phyloP scores from a whole-genome alignment of 805 yeast species.

The Myxozyma neglecta region DNA sequence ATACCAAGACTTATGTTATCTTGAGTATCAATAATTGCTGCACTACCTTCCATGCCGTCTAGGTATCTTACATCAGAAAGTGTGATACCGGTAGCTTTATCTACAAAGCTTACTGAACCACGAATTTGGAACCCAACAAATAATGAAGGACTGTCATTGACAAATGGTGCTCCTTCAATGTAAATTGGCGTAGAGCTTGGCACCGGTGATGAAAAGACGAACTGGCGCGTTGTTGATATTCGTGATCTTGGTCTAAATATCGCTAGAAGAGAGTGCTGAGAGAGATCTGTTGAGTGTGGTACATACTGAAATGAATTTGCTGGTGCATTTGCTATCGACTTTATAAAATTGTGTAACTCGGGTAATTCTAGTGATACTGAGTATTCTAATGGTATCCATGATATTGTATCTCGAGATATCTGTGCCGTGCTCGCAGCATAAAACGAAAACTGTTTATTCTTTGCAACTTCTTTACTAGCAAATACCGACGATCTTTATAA shows the following conservation, averaged over 20 bases:
- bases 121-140: constrained; percentile 10
- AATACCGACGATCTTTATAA: constrained; percentile 18
- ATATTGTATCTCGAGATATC: background rate
- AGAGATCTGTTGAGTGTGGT: background rate
- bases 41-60: constrained; percentile 22
- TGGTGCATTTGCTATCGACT: background rate
- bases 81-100: background rate
- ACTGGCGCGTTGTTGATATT: background rate
- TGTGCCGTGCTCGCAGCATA: constrained; percentile 2
- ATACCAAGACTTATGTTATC: constrained; percentile 2
- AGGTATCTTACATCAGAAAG: constrained; percentile 12
- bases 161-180: constrained; percentile 21
- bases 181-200: background rate
- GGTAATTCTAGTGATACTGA: background rate
- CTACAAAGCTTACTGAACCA: constrained; percentile 8
- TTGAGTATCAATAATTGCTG: constrained; percentile 1
- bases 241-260: constrained; percentile 4
- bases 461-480: constrained; percentile 5
- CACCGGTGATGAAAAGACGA: background rate
- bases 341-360: background rate
- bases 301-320: background rate
- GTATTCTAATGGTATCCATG: constrained; percentile 9
- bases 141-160: constrained; percentile 7
- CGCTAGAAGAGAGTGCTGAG: background rate
- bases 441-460: constrained; percentile 1